Conservation (phyloP, 2,329 filamentous ascomycete genomes). For the Thermothelomyces thermophilus region DNA sequence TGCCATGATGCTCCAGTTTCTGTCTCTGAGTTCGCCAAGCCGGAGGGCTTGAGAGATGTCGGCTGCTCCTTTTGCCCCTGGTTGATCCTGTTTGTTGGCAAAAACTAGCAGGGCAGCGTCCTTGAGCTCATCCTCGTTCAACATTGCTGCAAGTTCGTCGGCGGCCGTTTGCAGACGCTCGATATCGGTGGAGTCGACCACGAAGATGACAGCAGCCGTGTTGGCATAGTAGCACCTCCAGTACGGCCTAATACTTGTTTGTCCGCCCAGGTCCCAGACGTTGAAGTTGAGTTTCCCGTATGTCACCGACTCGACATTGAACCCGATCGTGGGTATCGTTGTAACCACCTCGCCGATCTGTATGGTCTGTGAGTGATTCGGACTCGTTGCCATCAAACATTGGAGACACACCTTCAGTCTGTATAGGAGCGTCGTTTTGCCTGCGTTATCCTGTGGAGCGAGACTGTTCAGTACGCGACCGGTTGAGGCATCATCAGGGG, state of each 20-base stretch:
- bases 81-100: conserved; percentile 98
- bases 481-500: conserved; percentile 9
- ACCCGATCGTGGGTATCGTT: conserved; percentile 97
- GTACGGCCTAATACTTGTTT: conserved; percentile 97
- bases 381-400: background rate
- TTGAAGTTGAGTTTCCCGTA: conserved; percentile 99
- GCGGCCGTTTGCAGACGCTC: conserved; percentile 87
- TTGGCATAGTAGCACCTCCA: conserved; percentile 99
- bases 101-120: conserved; percentile 91
- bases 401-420: conserved; percentile 70
- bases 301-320: conserved; percentile 97
- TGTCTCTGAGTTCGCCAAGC: conserved; percentile 83
- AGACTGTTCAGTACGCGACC: conserved; percentile 18
- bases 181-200: conserved; percentile 96
- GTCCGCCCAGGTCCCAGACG: conserved; percentile 96
- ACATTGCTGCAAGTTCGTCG: conserved; percentile 88
- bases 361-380: conserved; percentile 7
- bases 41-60: conserved; percentile 93
- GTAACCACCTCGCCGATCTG: conserved; percentile 98
- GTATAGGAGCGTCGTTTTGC: conserved; percentile 95
- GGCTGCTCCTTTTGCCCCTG: conserved; percentile 89
- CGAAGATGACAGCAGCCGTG: conserved; percentile 96
- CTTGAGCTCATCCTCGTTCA: conserved; percentile 93
- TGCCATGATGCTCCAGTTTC: conserved; percentile 98
- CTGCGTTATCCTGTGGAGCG: conserved; percentile 75